These are phyloP conservation scores for Pseudonitzschia pungens DNA, from an alignment of 108 stramenopile genomes.

Conservation along the genomic window DNA sequence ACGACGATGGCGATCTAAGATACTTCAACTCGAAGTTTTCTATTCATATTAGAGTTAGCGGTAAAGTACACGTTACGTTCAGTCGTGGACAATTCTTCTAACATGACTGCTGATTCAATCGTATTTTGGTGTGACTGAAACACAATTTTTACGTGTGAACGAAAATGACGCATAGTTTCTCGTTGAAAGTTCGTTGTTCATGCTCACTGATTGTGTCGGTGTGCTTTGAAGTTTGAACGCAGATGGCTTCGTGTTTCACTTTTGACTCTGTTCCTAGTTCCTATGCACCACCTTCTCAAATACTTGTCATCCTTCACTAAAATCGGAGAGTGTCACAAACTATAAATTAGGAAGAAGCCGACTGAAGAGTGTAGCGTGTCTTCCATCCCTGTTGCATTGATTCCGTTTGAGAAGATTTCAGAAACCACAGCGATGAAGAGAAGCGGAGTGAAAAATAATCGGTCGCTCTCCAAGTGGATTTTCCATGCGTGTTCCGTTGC, in stretches of 20 bases:
- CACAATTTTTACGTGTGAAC: not conserved
- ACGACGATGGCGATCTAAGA: slow-evolving; percentile 10
- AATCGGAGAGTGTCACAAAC: too few species aligned
- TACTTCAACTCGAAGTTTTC: slow-evolving; percentile 6
- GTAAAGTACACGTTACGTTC: too few species aligned
- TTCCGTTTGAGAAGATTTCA: not conserved
- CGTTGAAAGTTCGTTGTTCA: not conserved
- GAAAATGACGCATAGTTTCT: not conserved
- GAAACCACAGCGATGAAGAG: not conserved
- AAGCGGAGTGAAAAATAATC: not conserved
- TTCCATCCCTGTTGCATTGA: not conserved
- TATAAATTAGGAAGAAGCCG: too few species aligned
- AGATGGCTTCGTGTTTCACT: too few species aligned
- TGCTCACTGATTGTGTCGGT: too few species aligned
- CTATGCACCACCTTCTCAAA: too few species aligned
- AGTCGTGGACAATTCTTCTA: not conserved
- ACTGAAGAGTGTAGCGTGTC: too few species aligned
- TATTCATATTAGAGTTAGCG: not conserved
- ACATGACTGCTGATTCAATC: slow-evolving; percentile 4
- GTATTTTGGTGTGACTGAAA: slow-evolving; percentile 4
- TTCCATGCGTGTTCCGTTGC: not conserved
- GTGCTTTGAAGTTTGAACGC: too few species aligned
- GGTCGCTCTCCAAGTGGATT: not conserved
- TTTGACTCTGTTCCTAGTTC: too few species aligned
- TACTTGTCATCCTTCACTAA: too few species aligned